These are phyloP conservation scores for Podaxis mareebaensis DNA, from an alignment of 768 basidiomycete genomes.

Conservation along the genomic window DNA sequence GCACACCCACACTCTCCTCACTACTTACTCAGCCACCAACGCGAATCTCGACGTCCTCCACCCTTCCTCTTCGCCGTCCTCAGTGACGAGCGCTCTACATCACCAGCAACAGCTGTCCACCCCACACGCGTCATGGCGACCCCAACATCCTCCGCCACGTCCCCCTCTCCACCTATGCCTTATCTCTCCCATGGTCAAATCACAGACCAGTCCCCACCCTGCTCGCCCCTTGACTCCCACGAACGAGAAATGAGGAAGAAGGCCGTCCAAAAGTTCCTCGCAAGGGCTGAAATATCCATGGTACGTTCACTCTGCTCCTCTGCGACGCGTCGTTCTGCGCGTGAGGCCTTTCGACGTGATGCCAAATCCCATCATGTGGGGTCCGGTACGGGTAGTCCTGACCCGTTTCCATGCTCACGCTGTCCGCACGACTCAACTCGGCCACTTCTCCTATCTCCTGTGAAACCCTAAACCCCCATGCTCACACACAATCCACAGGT, in stretches of 20 bases:
- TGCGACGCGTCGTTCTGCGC: conserved; percentile 49
- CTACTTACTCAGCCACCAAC: conserved; percentile 28
- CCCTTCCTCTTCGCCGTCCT: conserved; percentile 30
- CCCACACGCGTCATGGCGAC: conserved; percentile 61
- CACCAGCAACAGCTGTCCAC: conserved; percentile 21
- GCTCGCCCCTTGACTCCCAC: conserved; percentile 37
- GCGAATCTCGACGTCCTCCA: conserved; percentile 26
- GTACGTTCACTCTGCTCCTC: conserved; percentile 48
- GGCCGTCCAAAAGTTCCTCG: conserved; percentile 74
- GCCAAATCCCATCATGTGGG: conserved; percentile 21
- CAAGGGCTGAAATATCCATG: conserved; percentile 78
- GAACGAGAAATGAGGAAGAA: conserved; percentile 65
- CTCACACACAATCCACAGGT: conserved; percentile 51
- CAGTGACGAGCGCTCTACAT: conserved; percentile 35
- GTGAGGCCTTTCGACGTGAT: conserved; percentile 25
- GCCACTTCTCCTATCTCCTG: conserved; percentile 20
- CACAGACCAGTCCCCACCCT: conserved; percentile 36
- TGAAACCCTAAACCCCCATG: conserved; percentile 35
- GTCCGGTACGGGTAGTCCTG: conserved; percentile 16
- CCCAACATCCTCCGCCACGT: conserved; percentile 80
- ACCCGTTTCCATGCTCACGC: conserved; percentile 13
- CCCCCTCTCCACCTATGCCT: conserved; percentile 73
- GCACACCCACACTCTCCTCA: conserved; percentile 31
- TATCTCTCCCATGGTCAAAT: conserved; percentile 52
- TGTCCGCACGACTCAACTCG: conserved; percentile 17